Percentiles rank a stretch among this genome's conserved stretches.
Conservation (phyloP, 257 asterid species). For the Craterostigma plantagineum region DNA sequence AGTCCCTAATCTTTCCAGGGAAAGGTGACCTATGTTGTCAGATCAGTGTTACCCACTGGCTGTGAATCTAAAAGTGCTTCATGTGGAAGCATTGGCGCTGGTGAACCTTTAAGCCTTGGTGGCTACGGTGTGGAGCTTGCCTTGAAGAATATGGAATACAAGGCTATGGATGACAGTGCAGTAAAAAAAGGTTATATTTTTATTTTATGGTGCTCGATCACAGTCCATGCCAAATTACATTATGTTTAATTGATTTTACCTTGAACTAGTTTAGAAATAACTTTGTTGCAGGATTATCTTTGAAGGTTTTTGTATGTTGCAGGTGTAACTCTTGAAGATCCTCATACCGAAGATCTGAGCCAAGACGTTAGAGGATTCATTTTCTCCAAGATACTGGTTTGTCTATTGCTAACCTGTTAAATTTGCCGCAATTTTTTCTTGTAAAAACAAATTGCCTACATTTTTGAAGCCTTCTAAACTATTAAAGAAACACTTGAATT, state of each 20-base stretch:
- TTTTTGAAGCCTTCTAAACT: too few relatives aligned
- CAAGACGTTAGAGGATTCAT: slow-evolving; percentile 96
- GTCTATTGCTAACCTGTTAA: slow-evolving; percentile 14
- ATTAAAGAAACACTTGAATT: not conserved
- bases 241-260: too few relatives aligned
- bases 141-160: slow-evolving; percentile 96
- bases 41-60: slow-evolving; percentile 82
- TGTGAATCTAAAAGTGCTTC: slow-evolving; percentile 56
- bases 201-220: slow-evolving; percentile 6
- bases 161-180: slow-evolving; percentile 93
- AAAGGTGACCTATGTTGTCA: slow-evolving; percentile 54
- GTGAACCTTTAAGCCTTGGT: slow-evolving; percentile 65
- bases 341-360: slow-evolving; percentile 94
- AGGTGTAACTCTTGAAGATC: slow-evolving; percentile 98
- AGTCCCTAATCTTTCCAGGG: slow-evolving; percentile 29
- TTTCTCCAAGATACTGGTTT: slow-evolving; percentile 84
- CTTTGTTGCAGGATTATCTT: slow-evolving; percentile 3
- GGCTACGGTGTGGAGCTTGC: slow-evolving; percentile 99
- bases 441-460: too few relatives aligned
- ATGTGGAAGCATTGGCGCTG: slow-evolving; percentile 83
- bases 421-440: not conserved
- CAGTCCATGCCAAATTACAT: too few relatives aligned
- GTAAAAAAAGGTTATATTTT: slow-evolving; percentile 47
- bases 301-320: slow-evolving; percentile 17
- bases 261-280: too few relatives aligned